Evolutionary conservation across 1,139 yeast species (phyloP), one percentile per base, ranked within the genome.

Genomic region (Pneumocystis oryctolagi): DNA sequence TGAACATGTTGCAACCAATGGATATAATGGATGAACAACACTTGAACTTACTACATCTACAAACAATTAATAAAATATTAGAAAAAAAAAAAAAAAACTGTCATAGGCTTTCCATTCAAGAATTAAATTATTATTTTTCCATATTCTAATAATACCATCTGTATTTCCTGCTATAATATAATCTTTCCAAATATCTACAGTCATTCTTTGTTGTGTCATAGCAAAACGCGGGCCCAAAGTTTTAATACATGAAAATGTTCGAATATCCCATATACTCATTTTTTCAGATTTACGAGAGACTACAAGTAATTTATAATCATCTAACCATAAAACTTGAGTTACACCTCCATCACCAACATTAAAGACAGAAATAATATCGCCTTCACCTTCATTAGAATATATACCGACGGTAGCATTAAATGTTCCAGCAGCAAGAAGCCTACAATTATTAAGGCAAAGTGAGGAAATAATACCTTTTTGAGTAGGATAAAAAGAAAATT

Each of bases 231-330:
- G 55, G 25, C 55, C 55, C 31, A 47, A 25, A 25, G 55, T 47
- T 47, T 47, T 47, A 47, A 47, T 47, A 47, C 55, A 47, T 20
- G 55, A 47, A 47, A 47, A 28, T 14, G 55, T 47, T 25, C 55
- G 55, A 47, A 47, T 47, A 20, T 47, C 55, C 55, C 55, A 47
- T n/a, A 47, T 47, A 28, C 55, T 47, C 55, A 47, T 47, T 47
- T 47, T 47, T 47, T 47, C 55, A 25, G 55, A 47, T 28, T 47
- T 47, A 47, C 55, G 55, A 25, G 55, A 47, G 25, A 47, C 55
- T 25, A 47, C 55, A 47, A 47, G 55, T 14, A 47, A 47, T 47
- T 47, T 47, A 47, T 25, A 47, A 28, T 47, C 55, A 47, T 47
- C 30, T 47, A 47, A 5, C 55, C 55, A 47, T 47, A 47, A 47